phyloP scores from a whole-genome alignment of 2,329 filamentous ascomycete genomes.

The Verticillium klebahnii region DNA sequence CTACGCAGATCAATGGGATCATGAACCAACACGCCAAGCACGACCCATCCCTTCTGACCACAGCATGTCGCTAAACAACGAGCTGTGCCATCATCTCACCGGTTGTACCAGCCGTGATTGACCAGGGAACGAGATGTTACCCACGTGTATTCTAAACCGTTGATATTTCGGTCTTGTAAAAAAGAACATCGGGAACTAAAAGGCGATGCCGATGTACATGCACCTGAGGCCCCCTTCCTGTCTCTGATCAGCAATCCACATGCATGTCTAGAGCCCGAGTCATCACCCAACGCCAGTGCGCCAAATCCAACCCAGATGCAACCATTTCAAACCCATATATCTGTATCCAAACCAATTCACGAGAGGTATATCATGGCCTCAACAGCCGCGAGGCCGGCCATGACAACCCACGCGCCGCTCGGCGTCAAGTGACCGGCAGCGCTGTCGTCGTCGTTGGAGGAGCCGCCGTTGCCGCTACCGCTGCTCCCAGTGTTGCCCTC shows the following conservation, averaged over 20 bases:
- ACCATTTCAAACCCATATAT: neutral
- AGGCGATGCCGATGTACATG: neutral
- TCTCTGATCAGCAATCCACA: neutral
- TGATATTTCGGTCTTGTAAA: no score
- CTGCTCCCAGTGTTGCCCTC: neutral
- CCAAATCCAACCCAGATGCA: neutral
- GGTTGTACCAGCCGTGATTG: no score
- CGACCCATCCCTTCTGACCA: no score
- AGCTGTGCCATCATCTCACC: no score
- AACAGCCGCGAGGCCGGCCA: neutral
- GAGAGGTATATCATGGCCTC: neutral
- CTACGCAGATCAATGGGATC: no score
- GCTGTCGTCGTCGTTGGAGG: slow-evolving; percentile 1
- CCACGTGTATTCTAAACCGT: no score
- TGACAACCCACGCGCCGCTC: neutral
- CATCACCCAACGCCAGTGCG: neutral
- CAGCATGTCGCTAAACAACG: no score
- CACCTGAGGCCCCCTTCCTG: neutral
- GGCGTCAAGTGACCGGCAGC: slow-evolving; percentile 7
- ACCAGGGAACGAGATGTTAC: no score
- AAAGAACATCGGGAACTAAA: neutral
- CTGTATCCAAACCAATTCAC: neutral
- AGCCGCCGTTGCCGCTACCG: neutral
- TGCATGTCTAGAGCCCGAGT: neutral
- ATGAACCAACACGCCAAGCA: no score